Evolutionary conservation across 2,329 filamentous ascomycete genomes (phyloP), one percentile per base, ranked within the genome.

Genomic region (Epichloe gansuensis): DNA sequence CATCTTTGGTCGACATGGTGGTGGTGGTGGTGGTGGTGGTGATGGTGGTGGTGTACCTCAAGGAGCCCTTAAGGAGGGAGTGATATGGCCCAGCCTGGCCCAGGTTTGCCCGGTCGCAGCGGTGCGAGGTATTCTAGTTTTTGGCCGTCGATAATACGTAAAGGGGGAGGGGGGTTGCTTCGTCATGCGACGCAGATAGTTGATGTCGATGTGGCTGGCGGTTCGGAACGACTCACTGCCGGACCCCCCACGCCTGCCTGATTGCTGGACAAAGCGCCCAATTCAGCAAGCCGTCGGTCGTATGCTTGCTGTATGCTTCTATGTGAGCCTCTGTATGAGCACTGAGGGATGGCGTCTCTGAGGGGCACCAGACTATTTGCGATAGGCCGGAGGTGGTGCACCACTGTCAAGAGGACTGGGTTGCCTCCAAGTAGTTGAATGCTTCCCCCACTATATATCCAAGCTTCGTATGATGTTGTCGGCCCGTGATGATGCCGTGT

Each of bases 1-100:
- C 61, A 56, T 63, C 72, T 55, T 74, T 69, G 63, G 66, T 72
- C 62, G 78, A 75, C 77, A 81, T 81, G 64, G 63, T 70, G 66
- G 58, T 23, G 23, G 49, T 13, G 47, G 40, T 45, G 47, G 54
- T 48, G 41, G 34, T 40, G 7, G 49, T 13, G 47, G 40, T 45
- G 47, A 52, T 48, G 41, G 34, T 40, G 7, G 45, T 8, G 31
- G 36, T 45, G 23, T 50, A 31, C 40, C 43, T 47, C 15, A 31
- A 41, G 43, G 27, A 15, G 41, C 23, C 40, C 43, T 47, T 12
- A 31, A 41, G 43, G 27, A 15, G 41, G 31, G 7, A 36, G 38
- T 52, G n/a, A n/a, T n/a, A n/a, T 36, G 50, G 21, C 46, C 46
- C 50, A 45, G 35, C n/a, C 17, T 21, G 15, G 23, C 41, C 49